Evolutionary conservation across 805 yeast genomes (phyloP).

Genomic region (Wickerhamomyces rabaulensis): DNA sequence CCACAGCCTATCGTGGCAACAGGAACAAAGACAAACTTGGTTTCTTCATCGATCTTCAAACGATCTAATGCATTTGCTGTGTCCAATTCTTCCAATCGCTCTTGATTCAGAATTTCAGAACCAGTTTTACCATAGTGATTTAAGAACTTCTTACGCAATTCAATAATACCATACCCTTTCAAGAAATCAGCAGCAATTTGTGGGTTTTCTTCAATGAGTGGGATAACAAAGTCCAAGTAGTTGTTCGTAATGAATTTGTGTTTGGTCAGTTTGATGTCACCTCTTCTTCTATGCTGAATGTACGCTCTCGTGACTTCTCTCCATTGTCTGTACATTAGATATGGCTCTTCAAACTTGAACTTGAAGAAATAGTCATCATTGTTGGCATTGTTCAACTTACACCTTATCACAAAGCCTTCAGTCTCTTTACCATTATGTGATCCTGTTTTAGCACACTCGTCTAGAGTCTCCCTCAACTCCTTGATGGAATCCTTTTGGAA

Average conservation of each 20-base stretch:
- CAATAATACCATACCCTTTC: constrained; percentile 67
- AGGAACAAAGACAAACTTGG: constrained; percentile 67
- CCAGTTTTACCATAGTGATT: constrained; percentile 50
- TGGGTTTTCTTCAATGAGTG: constrained; percentile 46
- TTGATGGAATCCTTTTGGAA: constrained; percentile 33
- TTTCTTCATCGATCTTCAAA: constrained; percentile 29
- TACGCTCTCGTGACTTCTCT: constrained; percentile 76
- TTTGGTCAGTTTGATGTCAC: constrained; percentile 37
- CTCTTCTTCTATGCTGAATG: constrained; percentile 27
- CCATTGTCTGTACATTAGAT: constrained; percentile 82
- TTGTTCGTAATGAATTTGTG: constrained; percentile 59
- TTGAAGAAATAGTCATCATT: constrained; percentile 70
- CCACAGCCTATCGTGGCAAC: constrained; percentile 94
- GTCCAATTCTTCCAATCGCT: constrained; percentile 31
- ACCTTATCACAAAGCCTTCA: constrained; percentile 92
- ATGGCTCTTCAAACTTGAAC: constrained; percentile 93
- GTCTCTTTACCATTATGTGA: constrained; percentile 64
- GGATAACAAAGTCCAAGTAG: constrained; percentile 63
- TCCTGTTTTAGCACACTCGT: constrained; percentile 59
- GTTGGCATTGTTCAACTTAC: constrained; percentile 29
- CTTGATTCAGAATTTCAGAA: constrained; percentile 48
- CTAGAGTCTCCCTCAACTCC: constrained; percentile 45
- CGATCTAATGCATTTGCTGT: constrained; percentile 32
- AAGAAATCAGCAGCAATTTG: constrained; percentile 39
- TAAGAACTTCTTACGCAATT: constrained; percentile 63